Conservation (phyloP, 2,329 filamentous ascomycete species). For the Nothophaeocryptopus gaeumannii region DNA sequence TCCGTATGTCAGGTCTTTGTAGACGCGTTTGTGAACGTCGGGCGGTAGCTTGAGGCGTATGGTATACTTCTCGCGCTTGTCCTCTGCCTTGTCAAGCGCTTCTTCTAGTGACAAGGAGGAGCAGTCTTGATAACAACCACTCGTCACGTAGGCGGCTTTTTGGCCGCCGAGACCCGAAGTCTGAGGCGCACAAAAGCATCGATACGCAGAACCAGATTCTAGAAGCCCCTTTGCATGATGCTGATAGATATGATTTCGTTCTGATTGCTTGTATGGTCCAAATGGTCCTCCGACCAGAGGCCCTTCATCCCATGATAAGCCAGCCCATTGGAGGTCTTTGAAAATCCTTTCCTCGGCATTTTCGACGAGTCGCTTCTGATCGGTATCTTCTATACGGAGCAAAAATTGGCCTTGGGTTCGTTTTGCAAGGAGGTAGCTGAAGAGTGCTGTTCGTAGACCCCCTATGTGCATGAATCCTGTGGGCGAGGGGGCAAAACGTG, state of each 20-base stretch:
- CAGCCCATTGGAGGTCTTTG: conserved; percentile 82
- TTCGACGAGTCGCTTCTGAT: conserved; percentile 77
- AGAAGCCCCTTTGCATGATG: conserved; percentile 69
- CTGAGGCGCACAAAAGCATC: conserved; percentile 78
- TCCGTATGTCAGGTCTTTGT: conserved; percentile 79
- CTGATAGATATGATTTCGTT: conserved; percentile 71
- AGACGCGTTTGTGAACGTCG: conserved; percentile 55
- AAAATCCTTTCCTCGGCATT: conserved; percentile 77
- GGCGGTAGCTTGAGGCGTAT: conserved; percentile 69
- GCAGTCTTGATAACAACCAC: conserved; percentile 72
- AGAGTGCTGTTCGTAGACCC: conserved; percentile 87
- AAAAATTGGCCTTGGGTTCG: conserved; percentile 87
- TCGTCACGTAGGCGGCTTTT: conserved; percentile 58
- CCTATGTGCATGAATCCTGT: conserved; percentile 92
- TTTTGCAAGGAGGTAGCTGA: conserved; percentile 88
- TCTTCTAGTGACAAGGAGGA: conserved; percentile 63
- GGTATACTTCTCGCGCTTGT: conserved; percentile 66
- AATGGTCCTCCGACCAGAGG: conserved; percentile 76
- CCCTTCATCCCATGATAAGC: conserved; percentile 90
- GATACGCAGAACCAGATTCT: conserved; percentile 71
- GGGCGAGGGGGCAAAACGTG: conserved; percentile 91
- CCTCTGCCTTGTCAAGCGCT: conserved; percentile 65
- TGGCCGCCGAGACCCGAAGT: conserved; percentile 47
- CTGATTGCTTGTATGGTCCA: conserved; percentile 86
- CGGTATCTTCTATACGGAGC: conserved; percentile 90